phyloP scores from a whole-genome alignment of 257 asterid species.

The Fraxinus pennsylvanica region DNA sequence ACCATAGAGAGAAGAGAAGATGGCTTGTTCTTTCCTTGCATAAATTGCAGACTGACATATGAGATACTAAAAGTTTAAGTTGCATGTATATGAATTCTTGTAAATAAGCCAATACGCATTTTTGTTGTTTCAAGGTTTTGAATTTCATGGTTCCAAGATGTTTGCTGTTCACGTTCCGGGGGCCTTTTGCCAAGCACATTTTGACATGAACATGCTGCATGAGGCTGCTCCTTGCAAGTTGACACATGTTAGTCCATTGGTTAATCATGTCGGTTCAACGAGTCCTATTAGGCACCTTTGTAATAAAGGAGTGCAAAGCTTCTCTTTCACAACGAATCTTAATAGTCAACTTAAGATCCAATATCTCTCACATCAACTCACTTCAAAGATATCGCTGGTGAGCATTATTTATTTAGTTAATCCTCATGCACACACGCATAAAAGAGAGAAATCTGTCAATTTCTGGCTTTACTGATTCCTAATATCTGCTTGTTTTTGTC shows the following conservation, averaged over 20 bases:
- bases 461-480: neutral
- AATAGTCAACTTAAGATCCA: slow-evolving; percentile 47
- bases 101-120: neutral
- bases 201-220: slow-evolving; percentile 44
- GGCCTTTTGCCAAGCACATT: slow-evolving; percentile 42
- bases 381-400: slow-evolving; percentile 80
- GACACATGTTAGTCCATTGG: slow-evolving; percentile 37
- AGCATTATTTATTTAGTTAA: slow-evolving; percentile 20
- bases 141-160: slow-evolving; percentile 50
- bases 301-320: slow-evolving; percentile 41
- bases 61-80: neutral
- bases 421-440: neutral
- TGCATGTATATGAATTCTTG: neutral
- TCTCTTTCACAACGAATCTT: slow-evolving; percentile 41
- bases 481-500: neutral
- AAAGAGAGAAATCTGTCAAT: neutral
- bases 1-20: neutral
- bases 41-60: neutral
- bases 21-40: neutral
- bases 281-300: slow-evolving; percentile 33
- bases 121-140: slow-evolving; percentile 31
- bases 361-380: slow-evolving; percentile 39
- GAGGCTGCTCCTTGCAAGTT: slow-evolving; percentile 44
- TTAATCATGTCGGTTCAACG: slow-evolving; percentile 30
- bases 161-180: slow-evolving; percentile 46